phyloP scores from a whole-genome alignment of 208 protist genomes.

The Acanthamoeba royreba region DNA sequence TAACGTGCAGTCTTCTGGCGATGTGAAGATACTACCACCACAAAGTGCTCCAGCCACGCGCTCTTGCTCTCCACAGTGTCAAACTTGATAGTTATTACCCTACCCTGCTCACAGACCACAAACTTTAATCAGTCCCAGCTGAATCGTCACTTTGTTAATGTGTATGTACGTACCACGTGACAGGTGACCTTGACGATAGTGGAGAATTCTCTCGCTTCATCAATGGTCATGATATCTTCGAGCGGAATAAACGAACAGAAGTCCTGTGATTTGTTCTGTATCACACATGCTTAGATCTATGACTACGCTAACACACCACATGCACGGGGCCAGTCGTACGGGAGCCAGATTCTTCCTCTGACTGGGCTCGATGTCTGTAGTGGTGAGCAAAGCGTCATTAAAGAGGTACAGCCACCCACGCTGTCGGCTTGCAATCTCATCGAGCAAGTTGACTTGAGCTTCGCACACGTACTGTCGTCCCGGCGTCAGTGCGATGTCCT shows the following conservation, averaged over 20 bases:
- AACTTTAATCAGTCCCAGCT: too few species aligned
- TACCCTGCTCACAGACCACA: too few species aligned
- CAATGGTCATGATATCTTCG: constrained; percentile 45
- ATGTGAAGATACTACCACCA: background rate
- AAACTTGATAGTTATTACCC: constrained; percentile 42
- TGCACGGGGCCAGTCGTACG: background rate
- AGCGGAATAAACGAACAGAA: constrained; percentile 42
- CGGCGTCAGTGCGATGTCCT: background rate
- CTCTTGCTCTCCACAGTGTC: background rate
- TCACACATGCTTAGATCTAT: background rate
- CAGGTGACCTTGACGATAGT: constrained; percentile 49
- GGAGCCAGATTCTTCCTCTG: background rate
- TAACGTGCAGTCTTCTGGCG: background rate
- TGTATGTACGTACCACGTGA: background rate
- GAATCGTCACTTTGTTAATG: too few species aligned
- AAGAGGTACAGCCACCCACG: constrained; percentile 36
- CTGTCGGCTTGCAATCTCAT: background rate
- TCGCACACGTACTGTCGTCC: constrained; percentile 46
- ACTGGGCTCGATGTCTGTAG: background rate
- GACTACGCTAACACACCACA: too few species aligned
- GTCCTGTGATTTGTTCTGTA: background rate
- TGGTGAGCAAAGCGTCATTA: constrained; percentile 39
- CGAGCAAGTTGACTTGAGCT: constrained; percentile 1
- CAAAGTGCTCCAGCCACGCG: constrained; percentile 25
- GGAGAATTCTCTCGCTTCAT: constrained; percentile 7